These are phyloP conservation scores for Apiotrichum montevideense DNA, from an alignment of 1,284 basidiomycete species.

Conservation along the genomic window DNA sequence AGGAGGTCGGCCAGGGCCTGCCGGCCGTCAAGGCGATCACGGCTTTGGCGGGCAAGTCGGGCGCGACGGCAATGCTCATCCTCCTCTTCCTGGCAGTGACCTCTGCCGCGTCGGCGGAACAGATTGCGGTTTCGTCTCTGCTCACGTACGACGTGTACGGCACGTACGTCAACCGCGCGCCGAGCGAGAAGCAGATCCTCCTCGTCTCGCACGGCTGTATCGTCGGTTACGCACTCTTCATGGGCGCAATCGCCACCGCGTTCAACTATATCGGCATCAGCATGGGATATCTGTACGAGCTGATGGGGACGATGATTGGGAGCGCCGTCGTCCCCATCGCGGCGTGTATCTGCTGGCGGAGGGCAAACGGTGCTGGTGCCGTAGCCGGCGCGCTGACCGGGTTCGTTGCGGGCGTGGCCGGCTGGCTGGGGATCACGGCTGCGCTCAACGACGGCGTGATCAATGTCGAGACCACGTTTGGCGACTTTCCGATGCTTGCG, in stretches of 20 bases:
- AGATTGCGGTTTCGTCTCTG: constrained; percentile 74
- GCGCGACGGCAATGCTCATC: constrained; percentile 53
- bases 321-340: constrained; percentile 83
- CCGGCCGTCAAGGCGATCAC: constrained; percentile 65
- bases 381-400: constrained; percentile 65
- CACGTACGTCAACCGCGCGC: constrained; percentile 56
- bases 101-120: constrained; percentile 77
- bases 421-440: constrained; percentile 76
- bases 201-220: constrained; percentile 51
- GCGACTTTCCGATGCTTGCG: constrained; percentile 63
- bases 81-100: constrained; percentile 59
- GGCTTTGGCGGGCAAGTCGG: constrained; percentile 67
- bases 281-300: constrained; percentile 53
- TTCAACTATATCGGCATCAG: constrained; percentile 85
- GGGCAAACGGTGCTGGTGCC: constrained; percentile 76
- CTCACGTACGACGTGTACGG: constrained; percentile 71
- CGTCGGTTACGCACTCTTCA: constrained; percentile 67
- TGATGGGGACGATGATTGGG: constrained; percentile 57
- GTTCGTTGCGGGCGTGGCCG: constrained; percentile 63
- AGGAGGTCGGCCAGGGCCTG: constrained; percentile 72
- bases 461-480: constrained; percentile 58
- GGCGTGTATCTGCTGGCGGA: constrained; percentile 69
- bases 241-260: constrained; percentile 74
- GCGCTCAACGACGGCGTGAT: constrained; percentile 63
- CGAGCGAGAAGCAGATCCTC: constrained; percentile 57